phyloP scores from a whole-genome alignment of 1,139 yeast genomes.

The Zygosaccharomyces sapae region DNA sequence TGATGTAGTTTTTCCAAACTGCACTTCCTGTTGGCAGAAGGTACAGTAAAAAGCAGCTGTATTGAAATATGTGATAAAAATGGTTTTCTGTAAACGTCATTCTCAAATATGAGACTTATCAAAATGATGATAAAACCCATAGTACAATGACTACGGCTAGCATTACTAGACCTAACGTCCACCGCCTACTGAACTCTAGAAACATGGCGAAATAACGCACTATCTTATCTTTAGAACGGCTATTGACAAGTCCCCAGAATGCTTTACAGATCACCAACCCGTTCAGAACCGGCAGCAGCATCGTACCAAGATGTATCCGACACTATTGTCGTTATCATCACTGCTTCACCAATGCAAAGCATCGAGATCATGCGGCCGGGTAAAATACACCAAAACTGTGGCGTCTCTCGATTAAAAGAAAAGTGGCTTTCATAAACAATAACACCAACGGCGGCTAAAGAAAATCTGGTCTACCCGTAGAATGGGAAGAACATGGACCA shows the following conservation, averaged over 20 bases:
- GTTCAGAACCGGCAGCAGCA: too few relatives aligned
- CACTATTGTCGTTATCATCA: too few relatives aligned
- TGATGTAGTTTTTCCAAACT: constrained; percentile 29
- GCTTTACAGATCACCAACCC: too few relatives aligned
- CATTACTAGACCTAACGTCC: constrained; percentile 75
- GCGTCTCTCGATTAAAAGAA: too few relatives aligned
- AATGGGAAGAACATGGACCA: too few relatives aligned
- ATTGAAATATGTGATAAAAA: constrained; percentile 87
- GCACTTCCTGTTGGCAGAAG: constrained; percentile 56
- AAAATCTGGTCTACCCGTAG: too few relatives aligned
- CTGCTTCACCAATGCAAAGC: not conserved
- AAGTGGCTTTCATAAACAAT: too few relatives aligned
- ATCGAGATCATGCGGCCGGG: not conserved
- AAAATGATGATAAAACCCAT: constrained; percentile 89
- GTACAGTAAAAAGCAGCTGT: constrained; percentile 76
- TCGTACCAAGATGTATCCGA: not conserved
- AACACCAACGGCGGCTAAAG: not conserved
- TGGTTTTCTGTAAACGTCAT: constrained; percentile 77
- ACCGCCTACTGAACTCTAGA: constrained; percentile 31
- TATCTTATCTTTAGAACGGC: too few relatives aligned
- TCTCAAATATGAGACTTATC: constrained; percentile 67
- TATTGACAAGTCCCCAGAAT: too few relatives aligned
- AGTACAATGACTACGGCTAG: constrained; percentile 69
- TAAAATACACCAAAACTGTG: not conserved
- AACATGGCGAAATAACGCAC: constrained; percentile 10